These are phyloP conservation scores for Pichia sp. DNA, from an alignment of 1,139 yeast genomes.

Conservation along the genomic window DNA sequence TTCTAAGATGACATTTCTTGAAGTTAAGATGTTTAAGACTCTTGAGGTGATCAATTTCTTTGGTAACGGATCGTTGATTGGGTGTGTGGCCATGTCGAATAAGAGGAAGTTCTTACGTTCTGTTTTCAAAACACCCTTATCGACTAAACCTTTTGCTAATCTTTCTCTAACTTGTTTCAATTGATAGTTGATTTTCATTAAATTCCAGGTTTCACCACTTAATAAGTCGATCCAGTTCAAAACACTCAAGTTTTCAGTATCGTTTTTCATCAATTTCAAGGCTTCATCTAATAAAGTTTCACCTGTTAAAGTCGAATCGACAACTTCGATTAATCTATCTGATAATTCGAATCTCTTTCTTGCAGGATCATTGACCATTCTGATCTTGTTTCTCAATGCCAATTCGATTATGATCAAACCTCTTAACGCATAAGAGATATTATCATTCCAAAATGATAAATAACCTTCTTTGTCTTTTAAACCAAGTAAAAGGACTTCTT, in stretches of 20 bases:
- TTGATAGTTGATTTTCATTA: constrained; percentile 92
- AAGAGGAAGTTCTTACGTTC: constrained; percentile 92
- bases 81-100: constrained; percentile 99
- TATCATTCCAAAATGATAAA: constrained; percentile 97
- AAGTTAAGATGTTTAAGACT: constrained; percentile 64
- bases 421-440: constrained; percentile 91
- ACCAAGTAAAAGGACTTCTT: constrained; percentile 90
- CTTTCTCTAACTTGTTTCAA: constrained; percentile 97
- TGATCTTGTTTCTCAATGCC: constrained; percentile 86
- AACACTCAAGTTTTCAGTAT: constrained; percentile 77
- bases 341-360: constrained; percentile 84
- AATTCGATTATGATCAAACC: constrained; percentile 92
- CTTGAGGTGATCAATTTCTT: constrained; percentile 81
- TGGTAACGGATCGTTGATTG: constrained; percentile 78
- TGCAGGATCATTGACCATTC: constrained; percentile 92
- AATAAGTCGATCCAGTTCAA: constrained; percentile 93
- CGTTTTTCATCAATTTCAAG: constrained; percentile 81
- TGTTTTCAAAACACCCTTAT: constrained; percentile 95
- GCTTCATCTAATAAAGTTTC: constrained; percentile 95
- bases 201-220: constrained; percentile 97
- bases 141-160: constrained; percentile 94
- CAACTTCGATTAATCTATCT: constrained; percentile 84
- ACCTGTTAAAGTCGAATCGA: constrained; percentile 87
- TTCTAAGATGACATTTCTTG: constrained; percentile 62
- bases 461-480: constrained; percentile 95